These are phyloP conservation scores for Tolypocladium ophioglossoides DNA, from an alignment of 2,329 filamentous ascomycete species.

Conservation along the genomic window DNA sequence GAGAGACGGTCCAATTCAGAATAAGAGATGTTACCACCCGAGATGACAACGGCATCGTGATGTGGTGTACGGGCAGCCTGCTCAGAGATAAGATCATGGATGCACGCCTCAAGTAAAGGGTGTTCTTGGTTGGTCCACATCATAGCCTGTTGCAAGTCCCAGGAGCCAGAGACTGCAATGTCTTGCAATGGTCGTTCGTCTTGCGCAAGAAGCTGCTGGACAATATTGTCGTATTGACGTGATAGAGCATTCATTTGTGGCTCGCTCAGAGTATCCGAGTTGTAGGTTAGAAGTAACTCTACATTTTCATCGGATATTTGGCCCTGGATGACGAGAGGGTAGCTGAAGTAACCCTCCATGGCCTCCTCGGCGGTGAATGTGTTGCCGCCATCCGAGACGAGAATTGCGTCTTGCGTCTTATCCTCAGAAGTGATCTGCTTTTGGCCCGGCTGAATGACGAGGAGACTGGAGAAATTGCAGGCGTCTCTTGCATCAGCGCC, in stretches of 20 bases:
- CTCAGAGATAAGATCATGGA: slow-evolving; percentile 5
- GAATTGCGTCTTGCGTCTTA: too few species aligned
- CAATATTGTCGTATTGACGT: background rate
- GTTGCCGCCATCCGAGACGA: too few species aligned
- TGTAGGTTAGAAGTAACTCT: background rate
- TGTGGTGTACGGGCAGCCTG: slow-evolving; percentile 6
- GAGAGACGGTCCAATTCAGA: slow-evolving; percentile 2
- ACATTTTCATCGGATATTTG: background rate
- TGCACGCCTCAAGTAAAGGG: slow-evolving; percentile 14
- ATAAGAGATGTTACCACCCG: slow-evolving; percentile 4
- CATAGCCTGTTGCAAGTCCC: background rate
- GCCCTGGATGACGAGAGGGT: background rate
- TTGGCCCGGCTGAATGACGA: too few species aligned
- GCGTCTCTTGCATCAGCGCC: too few species aligned
- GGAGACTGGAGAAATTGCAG: too few species aligned
- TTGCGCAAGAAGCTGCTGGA: background rate
- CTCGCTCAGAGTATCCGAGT: background rate
- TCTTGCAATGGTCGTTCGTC: background rate
- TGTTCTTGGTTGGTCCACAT: background rate
- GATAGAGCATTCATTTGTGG: background rate
- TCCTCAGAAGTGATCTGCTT: too few species aligned
- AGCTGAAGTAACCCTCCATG: background rate
- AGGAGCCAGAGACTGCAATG: background rate
- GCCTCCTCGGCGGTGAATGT: too few species aligned
- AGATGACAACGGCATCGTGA: slow-evolving; percentile 3